phyloP scores from a whole-genome alignment of 768 basidiomycete species.

The Leccinum imitatum region DNA sequence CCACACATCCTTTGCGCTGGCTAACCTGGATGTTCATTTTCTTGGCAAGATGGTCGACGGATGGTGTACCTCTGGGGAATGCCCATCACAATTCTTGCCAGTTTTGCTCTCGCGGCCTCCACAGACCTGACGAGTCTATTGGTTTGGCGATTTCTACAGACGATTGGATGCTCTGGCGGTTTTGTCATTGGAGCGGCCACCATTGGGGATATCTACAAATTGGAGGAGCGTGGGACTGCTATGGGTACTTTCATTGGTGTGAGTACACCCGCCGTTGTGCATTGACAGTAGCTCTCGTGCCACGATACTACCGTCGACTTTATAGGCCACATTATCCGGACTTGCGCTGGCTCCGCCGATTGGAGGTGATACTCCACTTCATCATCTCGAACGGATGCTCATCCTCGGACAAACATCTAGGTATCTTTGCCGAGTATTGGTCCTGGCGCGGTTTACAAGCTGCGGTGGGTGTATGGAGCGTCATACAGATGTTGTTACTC shows the following conservation, averaged over 20 bases:
- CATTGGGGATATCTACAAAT: slow-evolving; percentile 63
- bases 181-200: slow-evolving; percentile 56
- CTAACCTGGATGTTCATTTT: not conserved
- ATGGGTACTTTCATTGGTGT: slow-evolving; percentile 62
- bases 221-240: slow-evolving; percentile 60
- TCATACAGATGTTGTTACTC: slow-evolving; percentile 41
- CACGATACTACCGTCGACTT: not conserved
- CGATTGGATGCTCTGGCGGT: slow-evolving; percentile 58
- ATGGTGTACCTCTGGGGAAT: slow-evolving; percentile 57
- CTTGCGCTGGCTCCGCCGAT: slow-evolving; percentile 59
- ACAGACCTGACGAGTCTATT: slow-evolving; percentile 45
- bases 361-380: slow-evolving; percentile 41
- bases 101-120: slow-evolving; percentile 57
- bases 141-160: slow-evolving; percentile 63
- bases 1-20: not conserved
- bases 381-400: not conserved
- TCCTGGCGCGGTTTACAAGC: slow-evolving; percentile 68
- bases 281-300: not conserved
- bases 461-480: slow-evolving; percentile 40
- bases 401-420: slow-evolving; percentile 26
- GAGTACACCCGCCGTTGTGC: slow-evolving; percentile 7
- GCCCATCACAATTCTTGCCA: slow-evolving; percentile 58
- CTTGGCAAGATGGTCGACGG: slow-evolving; percentile 59
- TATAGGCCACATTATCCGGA: slow-evolving; percentile 50
- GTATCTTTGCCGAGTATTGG: slow-evolving; percentile 52